Conservation (phyloP, 345 rosid species). For the Eucalyptus shirleyi region DNA sequence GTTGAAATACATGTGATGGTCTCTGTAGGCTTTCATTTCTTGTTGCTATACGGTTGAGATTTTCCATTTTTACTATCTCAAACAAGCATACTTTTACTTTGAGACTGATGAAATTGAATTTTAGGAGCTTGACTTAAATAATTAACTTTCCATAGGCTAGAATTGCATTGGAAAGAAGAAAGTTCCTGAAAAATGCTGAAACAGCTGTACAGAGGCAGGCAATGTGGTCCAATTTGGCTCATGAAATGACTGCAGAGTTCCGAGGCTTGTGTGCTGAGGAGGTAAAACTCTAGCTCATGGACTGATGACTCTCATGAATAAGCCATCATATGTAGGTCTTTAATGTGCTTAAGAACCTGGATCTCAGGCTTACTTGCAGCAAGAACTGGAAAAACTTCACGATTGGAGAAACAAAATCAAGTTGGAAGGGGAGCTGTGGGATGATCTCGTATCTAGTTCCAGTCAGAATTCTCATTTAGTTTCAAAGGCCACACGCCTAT, state of each 20-base stretch:
- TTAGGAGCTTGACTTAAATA: not conserved
- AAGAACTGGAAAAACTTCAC: constrained; percentile 92
- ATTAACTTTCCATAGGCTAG: constrained; percentile 53
- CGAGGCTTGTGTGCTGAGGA: constrained; percentile 99
- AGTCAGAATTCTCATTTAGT: constrained; percentile 97
- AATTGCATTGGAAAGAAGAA: constrained; percentile 95
- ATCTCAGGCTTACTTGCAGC: constrained; percentile 94
- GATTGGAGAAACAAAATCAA: constrained; percentile 95
- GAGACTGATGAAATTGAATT: not conserved
- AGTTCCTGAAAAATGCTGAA: constrained; percentile 89
- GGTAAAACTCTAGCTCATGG: constrained; percentile 25
- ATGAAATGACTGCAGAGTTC: constrained; percentile 99
- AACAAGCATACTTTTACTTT: not conserved
- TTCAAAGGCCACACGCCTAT: constrained; percentile 76
- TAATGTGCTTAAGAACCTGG: constrained; percentile 6
- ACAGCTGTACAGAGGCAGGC: constrained; percentile 92
- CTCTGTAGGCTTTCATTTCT: not conserved
- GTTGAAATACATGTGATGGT: not conserved
- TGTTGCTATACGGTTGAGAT: not conserved
- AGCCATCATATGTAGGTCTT: not conserved
- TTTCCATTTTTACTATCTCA: not conserved
- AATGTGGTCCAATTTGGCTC: constrained; percentile 99
- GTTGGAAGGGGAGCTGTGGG: constrained; percentile 97
- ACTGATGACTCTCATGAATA: not conserved
- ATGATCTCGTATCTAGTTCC: constrained; percentile 90